Conservation (phyloP, 2,329 filamentous ascomycete genomes). For the Ilyonectria destructans region DNA sequence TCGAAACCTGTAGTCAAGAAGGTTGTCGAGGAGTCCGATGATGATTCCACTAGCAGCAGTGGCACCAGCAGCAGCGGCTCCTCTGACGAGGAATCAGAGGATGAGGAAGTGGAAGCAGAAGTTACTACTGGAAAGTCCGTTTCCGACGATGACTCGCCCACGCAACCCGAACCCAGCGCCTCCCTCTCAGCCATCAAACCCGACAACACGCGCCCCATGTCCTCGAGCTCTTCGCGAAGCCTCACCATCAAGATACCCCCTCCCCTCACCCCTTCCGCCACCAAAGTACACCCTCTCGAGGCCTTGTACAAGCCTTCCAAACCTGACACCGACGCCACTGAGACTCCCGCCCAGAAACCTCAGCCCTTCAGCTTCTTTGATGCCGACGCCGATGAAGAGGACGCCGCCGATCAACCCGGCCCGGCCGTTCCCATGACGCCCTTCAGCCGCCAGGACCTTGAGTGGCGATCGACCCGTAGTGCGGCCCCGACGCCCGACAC, state of each 20-base stretch:
- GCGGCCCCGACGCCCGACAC: constrained; percentile 97
- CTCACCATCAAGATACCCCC: constrained; percentile 72
- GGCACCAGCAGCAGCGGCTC: constrained; percentile 56
- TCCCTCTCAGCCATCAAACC: constrained; percentile 48
- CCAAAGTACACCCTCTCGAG: constrained; percentile 86
- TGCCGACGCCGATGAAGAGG: constrained; percentile 62
- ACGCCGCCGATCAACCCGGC: constrained; percentile 49
- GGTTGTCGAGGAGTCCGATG: constrained; percentile 47
- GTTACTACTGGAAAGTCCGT: constrained; percentile 37
- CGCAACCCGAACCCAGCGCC: constrained; percentile 39
- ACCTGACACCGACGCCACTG: constrained; percentile 56
- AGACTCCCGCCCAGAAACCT: constrained; percentile 59
- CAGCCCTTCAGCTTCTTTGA: constrained; percentile 86
- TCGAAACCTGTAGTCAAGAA: constrained; percentile 30
- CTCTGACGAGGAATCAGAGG: constrained; percentile 54
- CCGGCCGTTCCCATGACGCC: constrained; percentile 80
- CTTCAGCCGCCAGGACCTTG: constrained; percentile 84
- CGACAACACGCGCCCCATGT: constrained; percentile 61
- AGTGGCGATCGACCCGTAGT: constrained; percentile 83
- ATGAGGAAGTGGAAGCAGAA: constrained; percentile 25
- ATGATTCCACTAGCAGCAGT: constrained; percentile 46
- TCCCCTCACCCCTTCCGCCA: constrained; percentile 63
- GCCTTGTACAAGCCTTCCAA: constrained; percentile 88
- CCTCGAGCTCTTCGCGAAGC: constrained; percentile 65
- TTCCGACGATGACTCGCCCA: constrained; percentile 29